Evolutionary conservation across 2,329 filamentous ascomycete genomes (phyloP), one percentile per base, ranked within the genome.

Genomic region (Aspergillus ochraceoroseus): DNA sequence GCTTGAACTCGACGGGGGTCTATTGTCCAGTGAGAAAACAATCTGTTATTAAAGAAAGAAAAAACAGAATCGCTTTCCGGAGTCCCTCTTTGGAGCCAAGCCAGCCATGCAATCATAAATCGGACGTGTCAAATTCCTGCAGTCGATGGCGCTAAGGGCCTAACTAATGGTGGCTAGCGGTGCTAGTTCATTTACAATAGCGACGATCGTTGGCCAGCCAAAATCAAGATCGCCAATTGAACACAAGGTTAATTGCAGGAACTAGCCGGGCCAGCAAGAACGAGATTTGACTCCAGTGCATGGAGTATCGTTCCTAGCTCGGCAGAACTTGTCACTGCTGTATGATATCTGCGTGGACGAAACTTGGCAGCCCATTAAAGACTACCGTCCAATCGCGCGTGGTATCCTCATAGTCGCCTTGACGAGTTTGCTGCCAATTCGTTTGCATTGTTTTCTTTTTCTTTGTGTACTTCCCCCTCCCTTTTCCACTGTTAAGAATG

Each of bases 101-200:
- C 44, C 36, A 36, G 34, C 27, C 30, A 35, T 36, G 41, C 39
- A 20, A 40, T n/a, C n/a, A n/a, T 28, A 47, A 43, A 51, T 51
- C 38, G 42, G 50, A 53, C 43, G 41, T 47, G 43, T 53, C 46
- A 31, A 29, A n/a, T n/a, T 44, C 34, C 32, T 46, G 46, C 41
- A 41, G 46, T 35, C 41, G 42, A 49, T 44, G 43, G 42, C 41
- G 44, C 38, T 25, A 38, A 37, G 30, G 23, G 18, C 31, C 41
- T 41, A 41, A 44, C 44, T 46, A 44, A 45, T 40, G 32, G 29
- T 38, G 27, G 39, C 48, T 46, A 53, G 39, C 32, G 36, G n/a
- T 43, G 29, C 48, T 48, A 41, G 46, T 36, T 23, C 27, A 26
- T 43, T 50, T 38, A 41, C 25, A 37, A 38, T 44, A 22, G 17